Evolutionary conservation across 768 basidiomycete species (phyloP).

Genomic region (Trametes gibbosa): DNA sequence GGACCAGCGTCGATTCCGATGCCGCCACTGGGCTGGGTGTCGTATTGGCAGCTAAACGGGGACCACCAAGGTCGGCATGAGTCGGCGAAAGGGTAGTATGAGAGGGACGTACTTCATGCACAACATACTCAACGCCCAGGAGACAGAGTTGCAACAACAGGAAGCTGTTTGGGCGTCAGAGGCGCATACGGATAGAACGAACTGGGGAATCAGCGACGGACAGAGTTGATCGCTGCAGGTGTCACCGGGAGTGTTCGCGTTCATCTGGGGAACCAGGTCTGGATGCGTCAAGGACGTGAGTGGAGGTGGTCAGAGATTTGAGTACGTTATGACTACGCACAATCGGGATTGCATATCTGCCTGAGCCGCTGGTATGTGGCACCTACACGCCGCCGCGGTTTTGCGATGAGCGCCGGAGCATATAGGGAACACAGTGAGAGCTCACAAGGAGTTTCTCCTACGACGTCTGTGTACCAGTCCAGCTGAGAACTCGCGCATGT

Average conservation of each 20-base stretch:
- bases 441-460: slow-evolving; percentile 21
- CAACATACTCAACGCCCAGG: slow-evolving; percentile 21
- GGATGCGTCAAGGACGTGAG: neutral
- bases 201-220: neutral
- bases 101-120: slow-evolving; percentile 19
- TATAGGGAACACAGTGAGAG: neutral
- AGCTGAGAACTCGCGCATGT: slow-evolving; percentile 16
- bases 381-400: neutral
- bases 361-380: slow-evolving; percentile 16
- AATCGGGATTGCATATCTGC: slow-evolving; percentile 18
- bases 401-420: neutral
- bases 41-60: slow-evolving; percentile 16
- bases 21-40: neutral
- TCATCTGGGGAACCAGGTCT: slow-evolving; percentile 12
- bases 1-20: slow-evolving; percentile 19
- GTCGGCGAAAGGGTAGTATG: neutral
- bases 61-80: neutral
- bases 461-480: slow-evolving; percentile 21
- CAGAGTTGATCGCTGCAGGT: slow-evolving; percentile 20
- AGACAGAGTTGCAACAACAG: slow-evolving; percentile 20
- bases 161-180: neutral
- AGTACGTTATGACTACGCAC: neutral
- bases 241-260: slow-evolving; percentile 15
- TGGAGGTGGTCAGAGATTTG: neutral
- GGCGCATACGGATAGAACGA: neutral